Conservation (phyloP, 2,329 filamentous ascomycete species). For the Sporothrix variecibatus region DNA sequence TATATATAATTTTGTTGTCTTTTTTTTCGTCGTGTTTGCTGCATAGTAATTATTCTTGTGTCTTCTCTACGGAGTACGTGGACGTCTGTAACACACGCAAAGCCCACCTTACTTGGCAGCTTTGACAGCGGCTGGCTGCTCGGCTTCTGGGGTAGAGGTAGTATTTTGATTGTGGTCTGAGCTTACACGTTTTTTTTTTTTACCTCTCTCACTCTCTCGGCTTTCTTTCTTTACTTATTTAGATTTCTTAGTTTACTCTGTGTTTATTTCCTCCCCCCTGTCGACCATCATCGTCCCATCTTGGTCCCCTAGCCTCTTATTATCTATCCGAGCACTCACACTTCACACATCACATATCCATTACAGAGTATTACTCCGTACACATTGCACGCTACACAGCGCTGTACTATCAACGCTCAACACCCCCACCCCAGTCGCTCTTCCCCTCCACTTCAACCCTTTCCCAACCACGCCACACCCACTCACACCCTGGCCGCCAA, state of each 20-base stretch:
- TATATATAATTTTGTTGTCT: neutral
- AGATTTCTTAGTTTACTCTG: neutral
- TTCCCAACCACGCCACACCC: slow-evolving; percentile 16
- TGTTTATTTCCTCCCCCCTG: neutral
- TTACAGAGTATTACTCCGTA: neutral
- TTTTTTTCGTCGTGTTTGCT: neutral
- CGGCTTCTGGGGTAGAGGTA: slow-evolving; percentile 3
- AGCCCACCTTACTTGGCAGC: neutral
- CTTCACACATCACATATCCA: neutral
- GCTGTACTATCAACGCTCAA: neutral
- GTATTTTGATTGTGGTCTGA: neutral
- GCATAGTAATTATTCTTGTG: neutral
- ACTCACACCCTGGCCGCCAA: slow-evolving; percentile 16
- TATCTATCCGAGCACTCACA: slow-evolving; percentile 12
- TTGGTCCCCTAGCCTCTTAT: neutral
- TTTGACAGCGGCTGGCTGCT: neutral
- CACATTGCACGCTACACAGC: neutral
- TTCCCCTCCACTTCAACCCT: neutral
- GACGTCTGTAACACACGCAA: neutral
- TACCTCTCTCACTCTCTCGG: neutral
- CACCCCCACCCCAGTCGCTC: neutral
- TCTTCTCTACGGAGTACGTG: neutral
- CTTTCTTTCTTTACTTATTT: neutral
- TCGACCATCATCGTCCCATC: slow-evolving; percentile 17
- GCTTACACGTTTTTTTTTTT: no score